Base-by-base conservation (phyloP, 176 grass and related monocot species). In the bread wheat (Triticum aestivum) region DNA sequence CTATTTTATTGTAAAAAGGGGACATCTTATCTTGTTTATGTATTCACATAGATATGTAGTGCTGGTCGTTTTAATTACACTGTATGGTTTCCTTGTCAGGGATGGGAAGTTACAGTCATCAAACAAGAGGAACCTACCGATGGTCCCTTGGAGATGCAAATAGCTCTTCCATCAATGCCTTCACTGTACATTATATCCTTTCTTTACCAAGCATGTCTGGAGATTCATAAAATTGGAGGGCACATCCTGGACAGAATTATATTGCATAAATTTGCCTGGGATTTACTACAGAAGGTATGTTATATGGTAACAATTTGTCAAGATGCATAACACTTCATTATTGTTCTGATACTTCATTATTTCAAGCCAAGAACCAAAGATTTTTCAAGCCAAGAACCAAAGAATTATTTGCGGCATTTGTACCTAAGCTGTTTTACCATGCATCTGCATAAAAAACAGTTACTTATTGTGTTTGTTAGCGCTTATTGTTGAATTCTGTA, bases 131-230 rank as follows among this genome's bases (percentile, higher is more conserved):
- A 94, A 84, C 79, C 94, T 38, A 90, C 82, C 20, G 92, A 99
- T 35, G 97, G 87, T 14, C 87, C 85, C 52, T 68, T 97, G 84
- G 97, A 97, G 86, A 89, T 99, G 92, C 89, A 91, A 89, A 90
- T 99, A 84, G 83, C 90, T 79, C 97, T 99, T 91, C 97, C 97
- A 84, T 96, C 92, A 26, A 97, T 99, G 94, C 97, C 97, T 93
- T 99, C 97, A 24, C 70, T 93, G 77, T 94, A 99, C 73, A 88
- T 99, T 82, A 91, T 89, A 75, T 99, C 94, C 9, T 96, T 99
- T 87, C 80, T 99, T 85, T 99, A 95, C 86, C 89, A 92, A 94
- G 86, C 97, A 85, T 99, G 94, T 78, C 87, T 99, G 83, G 94
- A 99, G 79, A 94, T 99, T 80, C 92, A 99, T 89, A 96, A 92